These are phyloP conservation scores for Phytophthora cajani DNA, from an alignment of 352 stramenopile genomes.

Conservation along the genomic window DNA sequence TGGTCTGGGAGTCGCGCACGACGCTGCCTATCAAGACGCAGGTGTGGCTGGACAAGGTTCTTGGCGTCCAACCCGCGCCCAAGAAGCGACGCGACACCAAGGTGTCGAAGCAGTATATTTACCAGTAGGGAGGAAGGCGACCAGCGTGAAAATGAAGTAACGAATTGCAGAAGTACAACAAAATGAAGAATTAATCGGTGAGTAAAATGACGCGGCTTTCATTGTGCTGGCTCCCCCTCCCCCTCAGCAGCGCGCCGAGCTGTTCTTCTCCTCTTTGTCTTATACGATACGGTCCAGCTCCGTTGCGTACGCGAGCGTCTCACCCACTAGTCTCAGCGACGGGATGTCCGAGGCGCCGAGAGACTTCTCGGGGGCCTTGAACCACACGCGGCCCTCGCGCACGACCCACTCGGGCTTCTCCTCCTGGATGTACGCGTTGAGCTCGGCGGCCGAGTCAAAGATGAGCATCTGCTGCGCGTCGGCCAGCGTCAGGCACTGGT, in stretches of 20 bases:
- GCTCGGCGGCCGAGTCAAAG: constrained; percentile 82
- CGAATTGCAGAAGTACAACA: constrained; percentile 32
- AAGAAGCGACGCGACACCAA: constrained; percentile 57
- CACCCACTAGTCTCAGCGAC: constrained; percentile 93
- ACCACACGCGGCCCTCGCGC: constrained; percentile 85
- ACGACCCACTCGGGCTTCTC: constrained; percentile 93
- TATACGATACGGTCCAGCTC: constrained; percentile 95
- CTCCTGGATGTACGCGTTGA: constrained; percentile 88
- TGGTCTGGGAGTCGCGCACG: constrained; percentile 63
- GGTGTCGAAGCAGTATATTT: constrained; percentile 34
- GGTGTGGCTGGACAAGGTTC: constrained; percentile 78
- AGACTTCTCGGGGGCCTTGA: constrained; percentile 90
- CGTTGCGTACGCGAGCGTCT: constrained; percentile 96
- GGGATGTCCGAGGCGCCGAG: constrained; percentile 92
- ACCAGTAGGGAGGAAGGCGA: constrained; percentile 20
- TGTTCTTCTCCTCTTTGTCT: constrained; percentile 2
- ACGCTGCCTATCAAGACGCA: constrained; percentile 63
- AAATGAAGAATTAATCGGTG: constrained; percentile 34
- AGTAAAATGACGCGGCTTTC: constrained; percentile 11
- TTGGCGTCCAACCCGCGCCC: constrained; percentile 23
- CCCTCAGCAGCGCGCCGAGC: neutral
- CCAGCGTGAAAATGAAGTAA: neutral
- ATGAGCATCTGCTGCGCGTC: constrained; percentile 95
- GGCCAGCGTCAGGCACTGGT: constrained; percentile 86
- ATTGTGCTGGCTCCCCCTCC: constrained; percentile 6